Evolutionary conservation across 2,329 filamentous ascomycete genomes (phyloP), one percentile per base, ranked within the genome.

Genomic region (Apiospora marii): DNA sequence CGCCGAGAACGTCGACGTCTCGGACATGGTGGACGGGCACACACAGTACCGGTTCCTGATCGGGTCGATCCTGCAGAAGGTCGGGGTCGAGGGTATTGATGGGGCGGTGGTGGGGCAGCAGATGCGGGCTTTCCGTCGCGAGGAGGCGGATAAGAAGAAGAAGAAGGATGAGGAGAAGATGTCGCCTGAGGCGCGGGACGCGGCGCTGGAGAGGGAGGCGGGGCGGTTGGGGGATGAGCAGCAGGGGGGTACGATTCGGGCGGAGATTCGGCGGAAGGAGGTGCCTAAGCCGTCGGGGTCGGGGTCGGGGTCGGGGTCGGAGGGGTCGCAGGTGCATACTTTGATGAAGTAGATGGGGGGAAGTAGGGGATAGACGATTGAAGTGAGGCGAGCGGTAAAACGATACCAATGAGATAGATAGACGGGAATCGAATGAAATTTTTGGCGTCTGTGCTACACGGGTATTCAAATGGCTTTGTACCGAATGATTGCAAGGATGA

Each of bases 71-170:
- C 84, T 96, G 43, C 87, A 88, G 74, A 89, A 90, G 48, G 88
- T 94, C 69, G 90, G 91, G 0, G 92, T 93, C 82, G 92, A 94
- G 77, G 90, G 93, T 77, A 81, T 94, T 70, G 86, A 91, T 74
- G 78, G 82, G n/a, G 77, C 80, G 13, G 81, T 83, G 70, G 77
- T 84, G 22, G 75, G 75, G 22, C 75, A 77, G 58, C 77, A 81
- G 34, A 82, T 83, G 71, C 75, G 77, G 24, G 78, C 76, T n/a
- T 75, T 83, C 70, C 69, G 68, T 4, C 30, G 68, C 4, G 70
- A 75, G 22, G 75, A 81, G 68, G 81, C 83, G 51, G 74, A 74
- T 49, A 75, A 74, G 43, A 81, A 83, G 53, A 74, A 74, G 53
- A 74, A 74, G 27, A 68, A 72, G 61, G n/a, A 34, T 5, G 58